These are phyloP conservation scores for Tricholoma hemisulphureum DNA, from an alignment of 768 basidiomycete genomes.

Conservation along the genomic window DNA sequence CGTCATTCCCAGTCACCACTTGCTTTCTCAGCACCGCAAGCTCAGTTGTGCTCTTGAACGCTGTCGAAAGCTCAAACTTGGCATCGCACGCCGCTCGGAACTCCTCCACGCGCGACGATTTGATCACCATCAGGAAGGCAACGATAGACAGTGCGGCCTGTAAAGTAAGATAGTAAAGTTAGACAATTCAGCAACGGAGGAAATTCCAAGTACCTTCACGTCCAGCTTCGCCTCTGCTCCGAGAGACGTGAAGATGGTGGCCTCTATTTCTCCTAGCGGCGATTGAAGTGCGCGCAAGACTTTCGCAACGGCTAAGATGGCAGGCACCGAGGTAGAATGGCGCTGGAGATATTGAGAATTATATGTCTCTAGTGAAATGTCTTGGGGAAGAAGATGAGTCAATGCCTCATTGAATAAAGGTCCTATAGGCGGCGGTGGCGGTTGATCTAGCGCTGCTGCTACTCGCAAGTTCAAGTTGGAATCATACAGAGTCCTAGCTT, in stretches of 20 bases:
- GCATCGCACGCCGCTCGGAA: constrained; percentile 54
- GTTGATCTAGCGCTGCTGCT: constrained; percentile 48
- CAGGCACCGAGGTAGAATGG: constrained; percentile 47
- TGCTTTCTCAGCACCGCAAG: constrained; percentile 37
- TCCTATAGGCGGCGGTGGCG: constrained; percentile 45
- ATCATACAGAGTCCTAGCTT: neutral
- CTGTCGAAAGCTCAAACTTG: constrained; percentile 60
- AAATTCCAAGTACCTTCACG: constrained; percentile 42
- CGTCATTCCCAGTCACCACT: constrained; percentile 15
- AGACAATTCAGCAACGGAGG: neutral
- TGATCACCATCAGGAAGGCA: constrained; percentile 46
- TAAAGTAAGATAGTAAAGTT: neutral
- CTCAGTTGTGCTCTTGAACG: constrained; percentile 61
- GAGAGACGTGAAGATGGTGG: constrained; percentile 49
- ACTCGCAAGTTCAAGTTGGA: neutral
- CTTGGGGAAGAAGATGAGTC: constrained; percentile 52
- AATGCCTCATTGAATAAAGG: constrained; percentile 49
- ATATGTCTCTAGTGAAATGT: constrained; percentile 59
- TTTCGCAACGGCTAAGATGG: constrained; percentile 64
- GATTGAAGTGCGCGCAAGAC: constrained; percentile 48
- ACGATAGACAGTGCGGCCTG: constrained; percentile 55
- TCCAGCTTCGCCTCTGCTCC: constrained; percentile 41
- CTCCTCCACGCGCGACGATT: constrained; percentile 57
- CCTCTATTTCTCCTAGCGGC: constrained; percentile 60
- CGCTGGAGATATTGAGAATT: constrained; percentile 76